A percentile compares a stretch with the other conserved stretches of the same genome.
These are phyloP conservation scores for Aspergillus haitiensis DNA, from an alignment of 495 filamentous ascomycete species.

Conservation along the genomic window DNA sequence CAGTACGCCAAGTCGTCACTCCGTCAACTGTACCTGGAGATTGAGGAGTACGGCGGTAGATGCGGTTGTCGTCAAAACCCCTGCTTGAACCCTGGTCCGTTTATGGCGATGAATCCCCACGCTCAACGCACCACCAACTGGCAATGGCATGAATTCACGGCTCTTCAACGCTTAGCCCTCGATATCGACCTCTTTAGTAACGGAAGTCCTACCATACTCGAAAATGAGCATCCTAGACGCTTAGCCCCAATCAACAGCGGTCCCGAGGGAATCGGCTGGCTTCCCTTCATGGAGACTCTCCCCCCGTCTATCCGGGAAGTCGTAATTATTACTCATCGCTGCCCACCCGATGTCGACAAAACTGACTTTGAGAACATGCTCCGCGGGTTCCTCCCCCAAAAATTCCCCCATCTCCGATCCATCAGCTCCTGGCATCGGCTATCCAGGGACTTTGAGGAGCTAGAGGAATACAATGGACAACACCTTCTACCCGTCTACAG, in stretches of 20 bases:
- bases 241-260: neutral
- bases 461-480: constrained; percentile 23
- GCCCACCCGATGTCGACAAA: neutral
- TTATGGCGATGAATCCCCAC: neutral
- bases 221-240: no score
- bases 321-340: neutral
- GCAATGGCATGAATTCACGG: neutral
- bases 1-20: neutral
- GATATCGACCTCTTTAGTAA: neutral
- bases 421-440: neutral
- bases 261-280: neutral
- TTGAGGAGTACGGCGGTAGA: neutral
- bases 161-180: neutral
- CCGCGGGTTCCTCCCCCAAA: neutral
- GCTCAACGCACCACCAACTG: neutral
- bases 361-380: neutral
- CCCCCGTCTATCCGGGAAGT: neutral
- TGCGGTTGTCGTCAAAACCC: neutral
- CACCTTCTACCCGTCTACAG: no score
- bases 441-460: constrained; percentile 42
- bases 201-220: neutral
- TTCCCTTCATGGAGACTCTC: neutral
- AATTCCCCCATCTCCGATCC: neutral
- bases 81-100: neutral
- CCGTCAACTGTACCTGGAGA: neutral